Base-by-base conservation (phyloP, 495 filamentous ascomycete species). In the Articulospora tetracladia region DNA sequence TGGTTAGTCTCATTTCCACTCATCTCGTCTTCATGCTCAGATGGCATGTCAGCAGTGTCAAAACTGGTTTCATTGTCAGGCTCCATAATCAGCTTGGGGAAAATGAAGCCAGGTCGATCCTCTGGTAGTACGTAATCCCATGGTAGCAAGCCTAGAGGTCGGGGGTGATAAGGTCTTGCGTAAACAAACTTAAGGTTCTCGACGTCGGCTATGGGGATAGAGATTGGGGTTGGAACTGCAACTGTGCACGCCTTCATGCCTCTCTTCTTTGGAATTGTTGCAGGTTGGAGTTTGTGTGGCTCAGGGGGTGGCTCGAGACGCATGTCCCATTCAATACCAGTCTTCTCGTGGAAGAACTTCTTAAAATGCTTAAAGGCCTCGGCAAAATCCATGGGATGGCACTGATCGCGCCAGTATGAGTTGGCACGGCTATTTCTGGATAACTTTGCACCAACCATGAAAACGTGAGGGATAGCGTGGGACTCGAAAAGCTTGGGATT, bases 301-400 rank as follows among this genome's bases (percentile, higher is more conserved):
- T 44, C 17, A 15, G 39, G 39, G 3, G n/a, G 39, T 11, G 39
- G 30, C 13, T 69, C 64, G 1, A 64, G 47, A 3, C 84, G 75
- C 27, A 83, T 59, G 0, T 80, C 74, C 87, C 86, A 91, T 8
- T 69, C 56, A 12, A 78, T 72, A 1, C 81, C 79, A 0, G 83
- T 83, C 65, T 85, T 79, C 1, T 70, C 62, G 13, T 69, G 59
- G 71, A 90, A 91, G 63, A 84, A 83, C 0, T 48, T n/a, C 62
- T 74, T 71, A 66, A 89, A 89, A 0, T 66, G 67, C 0, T 25
- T 62, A 26, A 80, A 72, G 7, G 81, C 82, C 47, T 77, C 69
- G 4, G 26, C 7, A 4, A 70, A 70, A 0, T 64, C 50, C 3
- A 68, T 60, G 1, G 69, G 60, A 13, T 56, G 59, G 34, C 60